phyloP scores from a whole-genome alignment of 345 rosid species.

The Nephelium lappaceum region DNA sequence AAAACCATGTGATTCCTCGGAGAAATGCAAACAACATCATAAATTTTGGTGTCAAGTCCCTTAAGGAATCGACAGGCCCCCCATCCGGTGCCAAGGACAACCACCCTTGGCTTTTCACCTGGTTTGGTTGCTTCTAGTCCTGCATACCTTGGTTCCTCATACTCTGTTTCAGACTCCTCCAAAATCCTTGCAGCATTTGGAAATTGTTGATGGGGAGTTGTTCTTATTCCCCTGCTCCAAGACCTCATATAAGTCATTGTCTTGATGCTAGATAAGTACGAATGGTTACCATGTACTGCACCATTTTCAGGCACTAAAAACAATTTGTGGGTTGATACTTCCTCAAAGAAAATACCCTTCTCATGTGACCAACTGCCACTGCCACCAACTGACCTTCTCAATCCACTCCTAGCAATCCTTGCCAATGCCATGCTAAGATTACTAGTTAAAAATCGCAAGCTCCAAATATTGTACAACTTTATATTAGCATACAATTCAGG shows the following conservation, averaged over 20 bases:
- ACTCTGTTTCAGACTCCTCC: conserved; percentile 46
- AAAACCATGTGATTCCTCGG: conserved; percentile 89
- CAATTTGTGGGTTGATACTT: conserved; percentile 2
- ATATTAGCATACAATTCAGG: conserved; percentile 2
- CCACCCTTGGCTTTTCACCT: conserved; percentile 72
- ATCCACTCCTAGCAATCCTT: conserved; percentile 46
- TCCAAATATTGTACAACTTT: conserved; percentile 1
- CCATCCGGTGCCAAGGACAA: conserved; percentile 80
- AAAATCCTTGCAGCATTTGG: conserved; percentile 37
- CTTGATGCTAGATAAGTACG: conserved; percentile 25
- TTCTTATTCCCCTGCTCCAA: conserved; percentile 59
- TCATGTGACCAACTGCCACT: conserved; percentile 28
- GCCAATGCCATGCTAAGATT: conserved; percentile 57
- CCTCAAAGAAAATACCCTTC: conserved; percentile 21
- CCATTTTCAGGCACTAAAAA: conserved; percentile 28
- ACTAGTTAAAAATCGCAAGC: conserved; percentile 18
- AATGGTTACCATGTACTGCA: conserved; percentile 17
- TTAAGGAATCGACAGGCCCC: conserved; percentile 80
- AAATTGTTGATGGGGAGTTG: conserved; percentile 39
- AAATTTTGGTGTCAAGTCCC: conserved; percentile 56
- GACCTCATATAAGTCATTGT: conserved; percentile 23
- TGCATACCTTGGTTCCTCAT: conserved; percentile 42
- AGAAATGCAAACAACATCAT: conserved; percentile 72
- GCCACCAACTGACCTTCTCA: conserved; percentile 51
- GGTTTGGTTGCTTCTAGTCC: conserved; percentile 67